phyloP scores from a whole-genome alignment of 805 yeast species.

The Saccharomycopsis fibuligera region DNA sequence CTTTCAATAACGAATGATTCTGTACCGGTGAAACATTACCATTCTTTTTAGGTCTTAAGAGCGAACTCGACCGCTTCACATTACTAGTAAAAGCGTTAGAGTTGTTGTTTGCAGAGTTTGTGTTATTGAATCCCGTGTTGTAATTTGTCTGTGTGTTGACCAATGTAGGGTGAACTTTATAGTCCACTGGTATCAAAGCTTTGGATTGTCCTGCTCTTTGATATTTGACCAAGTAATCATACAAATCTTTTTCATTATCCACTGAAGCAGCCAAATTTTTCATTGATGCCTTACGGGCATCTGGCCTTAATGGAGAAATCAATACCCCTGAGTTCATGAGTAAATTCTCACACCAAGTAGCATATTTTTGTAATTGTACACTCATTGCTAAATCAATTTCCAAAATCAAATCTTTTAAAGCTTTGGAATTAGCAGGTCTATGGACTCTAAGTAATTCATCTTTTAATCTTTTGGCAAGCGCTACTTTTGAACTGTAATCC shows the following conservation, averaged over 20 bases:
- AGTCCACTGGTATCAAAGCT: slow-evolving; percentile 59
- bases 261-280: slow-evolving; percentile 67
- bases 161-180: slow-evolving; percentile 64
- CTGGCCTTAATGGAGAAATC: slow-evolving; percentile 60
- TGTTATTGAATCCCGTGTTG: not conserved
- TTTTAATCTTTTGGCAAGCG: slow-evolving; percentile 64
- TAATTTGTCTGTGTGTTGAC: slow-evolving; percentile 26
- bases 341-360: slow-evolving; percentile 80
- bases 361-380: slow-evolving; percentile 80
- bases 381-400: slow-evolving; percentile 89
- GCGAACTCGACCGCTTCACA: slow-evolving; percentile 21
- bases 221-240: slow-evolving; percentile 53
- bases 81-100: slow-evolving; percentile 24
- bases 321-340: slow-evolving; percentile 81
- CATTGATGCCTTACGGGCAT: slow-evolving; percentile 57
- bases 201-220: slow-evolving; percentile 32
- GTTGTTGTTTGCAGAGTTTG: not conserved
- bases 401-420: slow-evolving; percentile 67
- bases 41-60: slow-evolving; percentile 7
- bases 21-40: slow-evolving; percentile 7
- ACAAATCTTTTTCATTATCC: slow-evolving; percentile 79
- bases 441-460: slow-evolving; percentile 64
- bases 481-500: slow-evolving; percentile 77
- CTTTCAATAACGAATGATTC: not conserved
- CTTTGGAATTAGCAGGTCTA: slow-evolving; percentile 71